Evolutionary conservation across 2,329 filamentous ascomycete genomes (phyloP).

Genomic region (Orbilia ellipsospora): DNA sequence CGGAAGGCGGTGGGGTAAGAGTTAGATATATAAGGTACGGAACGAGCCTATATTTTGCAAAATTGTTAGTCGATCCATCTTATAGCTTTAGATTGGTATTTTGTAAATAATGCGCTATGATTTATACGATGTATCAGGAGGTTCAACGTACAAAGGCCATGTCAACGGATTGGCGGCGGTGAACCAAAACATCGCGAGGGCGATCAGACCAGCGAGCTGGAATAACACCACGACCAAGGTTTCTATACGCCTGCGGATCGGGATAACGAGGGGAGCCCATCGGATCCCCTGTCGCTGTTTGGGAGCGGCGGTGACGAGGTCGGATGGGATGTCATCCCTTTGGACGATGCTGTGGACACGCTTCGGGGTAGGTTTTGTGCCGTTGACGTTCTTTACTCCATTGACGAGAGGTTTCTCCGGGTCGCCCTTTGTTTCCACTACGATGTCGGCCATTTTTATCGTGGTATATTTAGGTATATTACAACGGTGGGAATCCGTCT

Average conservation of each 20-base stretch:
- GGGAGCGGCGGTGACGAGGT: conserved; percentile 32
- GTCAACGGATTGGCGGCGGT: conserved; percentile 89
- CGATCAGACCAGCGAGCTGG: conserved; percentile 75
- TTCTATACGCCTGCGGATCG: conserved; percentile 76
- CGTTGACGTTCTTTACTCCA: conserved; percentile 28
- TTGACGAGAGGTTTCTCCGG: conserved; percentile 18
- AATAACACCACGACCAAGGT: conserved; percentile 82
- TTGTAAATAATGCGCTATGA: too few relatives aligned
- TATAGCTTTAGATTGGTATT: neutral
- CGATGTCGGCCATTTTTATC: conserved; percentile 31
- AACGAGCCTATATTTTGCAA: conserved; percentile 64
- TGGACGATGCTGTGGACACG: conserved; percentile 37
- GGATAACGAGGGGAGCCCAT: conserved; percentile 83
- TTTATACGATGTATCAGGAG: conserved; percentile 7
- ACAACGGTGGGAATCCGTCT: conserved; percentile 23
- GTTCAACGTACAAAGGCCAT: conserved; percentile 77
- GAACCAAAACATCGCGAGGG: conserved; percentile 86
- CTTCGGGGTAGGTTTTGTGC: conserved; percentile 21
- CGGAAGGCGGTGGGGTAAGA: conserved; percentile 79
- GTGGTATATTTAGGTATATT: neutral
- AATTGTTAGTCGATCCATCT: neutral
- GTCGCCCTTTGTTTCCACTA: conserved; percentile 13
- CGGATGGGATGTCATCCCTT: conserved; percentile 42
- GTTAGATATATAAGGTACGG: conserved; percentile 86
- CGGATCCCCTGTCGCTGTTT: conserved; percentile 70